Conservation (phyloP, 2,329 filamentous ascomycete genomes). For the Nothophaeocryptopus gaeumannii region DNA sequence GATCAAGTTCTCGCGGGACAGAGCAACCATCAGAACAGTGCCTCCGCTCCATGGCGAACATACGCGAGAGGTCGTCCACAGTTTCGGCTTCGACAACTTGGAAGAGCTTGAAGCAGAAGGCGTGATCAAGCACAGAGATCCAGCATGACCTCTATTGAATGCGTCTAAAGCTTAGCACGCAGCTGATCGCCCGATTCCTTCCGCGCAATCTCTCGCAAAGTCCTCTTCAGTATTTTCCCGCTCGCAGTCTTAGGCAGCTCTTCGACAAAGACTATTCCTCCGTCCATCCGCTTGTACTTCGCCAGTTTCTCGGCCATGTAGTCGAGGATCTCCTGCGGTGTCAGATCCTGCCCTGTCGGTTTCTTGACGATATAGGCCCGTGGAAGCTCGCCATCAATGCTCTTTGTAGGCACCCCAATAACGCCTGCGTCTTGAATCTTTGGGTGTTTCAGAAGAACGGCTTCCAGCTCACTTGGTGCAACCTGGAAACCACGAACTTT, state of each 20-base stretch:
- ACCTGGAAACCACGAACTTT: slow-evolving; percentile 56
- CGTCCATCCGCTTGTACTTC: slow-evolving; percentile 46
- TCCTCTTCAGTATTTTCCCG: slow-evolving; percentile 3
- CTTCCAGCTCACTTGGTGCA: slow-evolving; percentile 50
- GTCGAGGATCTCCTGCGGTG: slow-evolving; percentile 34
- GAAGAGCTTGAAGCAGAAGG: slow-evolving; percentile 17
- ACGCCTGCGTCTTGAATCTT: slow-evolving; percentile 49
- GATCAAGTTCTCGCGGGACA: slow-evolving; percentile 31
- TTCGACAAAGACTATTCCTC: slow-evolving; percentile 38
- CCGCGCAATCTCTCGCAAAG: background rate
- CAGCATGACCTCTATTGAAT: background rate
- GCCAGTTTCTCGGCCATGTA: slow-evolving; percentile 36
- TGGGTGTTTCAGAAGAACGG: slow-evolving; percentile 46
- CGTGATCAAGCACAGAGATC: slow-evolving; percentile 19
- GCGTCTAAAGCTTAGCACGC: background rate
- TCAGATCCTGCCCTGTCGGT: slow-evolving; percentile 17
- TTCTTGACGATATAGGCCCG: slow-evolving; percentile 32
- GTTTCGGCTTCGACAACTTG: slow-evolving; percentile 18
- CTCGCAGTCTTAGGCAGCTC: background rate
- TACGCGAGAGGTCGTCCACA: slow-evolving; percentile 25
- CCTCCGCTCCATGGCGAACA: slow-evolving; percentile 31
- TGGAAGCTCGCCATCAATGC: slow-evolving; percentile 24
- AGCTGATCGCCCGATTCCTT: background rate
- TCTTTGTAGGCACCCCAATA: slow-evolving; percentile 39
- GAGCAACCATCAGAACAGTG: slow-evolving; percentile 22